phyloP scores from a whole-genome alignment of 768 basidiomycete genomes.

The Rhodosporidiobolus odoratus region DNA sequence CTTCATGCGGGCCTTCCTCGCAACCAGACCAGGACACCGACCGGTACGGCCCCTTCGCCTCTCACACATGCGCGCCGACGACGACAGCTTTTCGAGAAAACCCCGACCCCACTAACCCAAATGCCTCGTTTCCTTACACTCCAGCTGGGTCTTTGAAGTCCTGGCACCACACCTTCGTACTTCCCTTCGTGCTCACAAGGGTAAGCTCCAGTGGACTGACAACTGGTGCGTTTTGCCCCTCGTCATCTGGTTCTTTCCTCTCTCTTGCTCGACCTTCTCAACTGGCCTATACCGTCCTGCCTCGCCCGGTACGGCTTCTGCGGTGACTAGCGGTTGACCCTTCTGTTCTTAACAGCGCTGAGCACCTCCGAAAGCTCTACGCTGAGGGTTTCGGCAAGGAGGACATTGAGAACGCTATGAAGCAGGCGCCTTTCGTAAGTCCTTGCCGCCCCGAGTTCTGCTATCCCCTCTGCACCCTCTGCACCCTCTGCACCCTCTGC shows the following conservation, averaged over 20 bases:
- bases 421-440: slow-evolving; percentile 79
- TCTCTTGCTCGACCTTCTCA: background rate
- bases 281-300: background rate
- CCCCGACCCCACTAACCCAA: too few relatives aligned
- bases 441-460: background rate
- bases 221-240: slow-evolving; percentile 61
- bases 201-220: slow-evolving; percentile 79
- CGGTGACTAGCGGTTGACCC: too few relatives aligned
- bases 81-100: slow-evolving; percentile 48
- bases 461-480: background rate
- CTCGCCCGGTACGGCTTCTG: too few relatives aligned
- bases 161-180: slow-evolving; percentile 76
- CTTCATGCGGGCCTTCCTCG: slow-evolving; percentile 44
- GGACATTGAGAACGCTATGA: slow-evolving; percentile 71
- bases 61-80: too few relatives aligned
- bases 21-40: slow-evolving; percentile 95
- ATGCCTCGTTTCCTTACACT: background rate
- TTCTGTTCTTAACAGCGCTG: slow-evolving; percentile 53
- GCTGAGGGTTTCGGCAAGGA: slow-evolving; percentile 62
- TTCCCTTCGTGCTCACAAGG: slow-evolving; percentile 65
- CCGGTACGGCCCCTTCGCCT: slow-evolving; percentile 51
- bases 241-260: background rate
- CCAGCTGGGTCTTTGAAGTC: slow-evolving; percentile 59
- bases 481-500: background rate
- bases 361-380: slow-evolving; percentile 64